Conservation (phyloP, 192 early-diverging fungal species). For the Rhizophagus sp. region DNA sequence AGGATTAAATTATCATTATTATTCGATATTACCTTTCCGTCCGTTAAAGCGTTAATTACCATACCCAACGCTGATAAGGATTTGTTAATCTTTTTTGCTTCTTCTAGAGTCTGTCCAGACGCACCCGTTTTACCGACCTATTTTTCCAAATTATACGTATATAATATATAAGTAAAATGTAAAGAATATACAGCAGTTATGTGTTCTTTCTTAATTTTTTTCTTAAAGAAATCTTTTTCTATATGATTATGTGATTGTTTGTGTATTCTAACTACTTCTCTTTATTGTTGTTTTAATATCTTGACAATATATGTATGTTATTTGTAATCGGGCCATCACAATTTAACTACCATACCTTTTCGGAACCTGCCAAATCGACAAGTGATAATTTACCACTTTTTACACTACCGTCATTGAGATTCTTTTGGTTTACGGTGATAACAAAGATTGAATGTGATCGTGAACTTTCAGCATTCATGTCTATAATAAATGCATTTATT, state of each 20-base stretch:
- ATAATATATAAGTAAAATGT: no score
- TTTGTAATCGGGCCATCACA: neutral
- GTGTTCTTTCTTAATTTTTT: neutral
- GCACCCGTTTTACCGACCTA: slow-evolving; percentile 93
- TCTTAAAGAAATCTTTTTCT: neutral
- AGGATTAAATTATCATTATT: slow-evolving; percentile 4
- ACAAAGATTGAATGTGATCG: slow-evolving; percentile 98
- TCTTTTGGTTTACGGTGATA: slow-evolving; percentile 94
- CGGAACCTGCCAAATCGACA: slow-evolving; percentile 98
- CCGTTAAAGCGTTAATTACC: slow-evolving; percentile 99
- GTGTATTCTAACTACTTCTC: no score
- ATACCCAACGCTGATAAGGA: slow-evolving; percentile 96
- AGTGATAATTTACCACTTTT: slow-evolving; percentile 92
- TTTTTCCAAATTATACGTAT: neutral
- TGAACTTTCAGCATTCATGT: slow-evolving; percentile 99
- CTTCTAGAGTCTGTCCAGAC: slow-evolving; percentile 97
- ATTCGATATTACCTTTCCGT: slow-evolving; percentile 78
- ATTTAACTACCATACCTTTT: slow-evolving; percentile 64
- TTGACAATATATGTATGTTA: no score
- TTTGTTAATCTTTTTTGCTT: slow-evolving; percentile 99
- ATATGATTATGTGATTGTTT: no score
- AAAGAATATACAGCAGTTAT: no score
- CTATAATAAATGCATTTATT: slow-evolving; percentile 38
- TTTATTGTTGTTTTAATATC: no score
- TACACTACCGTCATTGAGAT: slow-evolving; percentile 82